A percentile compares a stretch with the other conserved stretches of the same genome.
These are phyloP conservation scores for Xerocomus brunneocitrinus DNA, from an alignment of 768 basidiomycete species.

Conservation along the genomic window DNA sequence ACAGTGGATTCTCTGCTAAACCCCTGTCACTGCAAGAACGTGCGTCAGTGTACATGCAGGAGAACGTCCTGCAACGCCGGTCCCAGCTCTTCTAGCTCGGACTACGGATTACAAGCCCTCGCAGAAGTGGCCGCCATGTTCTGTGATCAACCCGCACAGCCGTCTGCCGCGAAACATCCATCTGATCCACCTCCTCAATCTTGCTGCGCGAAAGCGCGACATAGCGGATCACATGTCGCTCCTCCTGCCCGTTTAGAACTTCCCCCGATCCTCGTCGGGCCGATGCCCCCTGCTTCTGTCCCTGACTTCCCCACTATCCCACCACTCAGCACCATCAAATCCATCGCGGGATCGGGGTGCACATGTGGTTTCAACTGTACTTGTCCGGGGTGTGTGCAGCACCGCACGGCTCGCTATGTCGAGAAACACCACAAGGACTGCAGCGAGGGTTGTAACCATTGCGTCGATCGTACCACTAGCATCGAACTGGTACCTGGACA, in stretches of 20 bases:
- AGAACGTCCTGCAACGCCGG: constrained; percentile 1
- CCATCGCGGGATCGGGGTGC: constrained; percentile 64
- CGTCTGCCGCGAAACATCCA: constrained; percentile 3
- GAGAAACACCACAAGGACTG: constrained; percentile 36
- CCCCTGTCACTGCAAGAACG: constrained; percentile 56
- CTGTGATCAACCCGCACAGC: constrained; percentile 4
- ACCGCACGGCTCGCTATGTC: constrained; percentile 51
- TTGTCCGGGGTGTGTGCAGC: constrained; percentile 71
- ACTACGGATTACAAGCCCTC: constrained; percentile 31
- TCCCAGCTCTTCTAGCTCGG: constrained; percentile 3
- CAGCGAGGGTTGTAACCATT: constrained; percentile 53
- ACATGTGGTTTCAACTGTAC: constrained; percentile 65
- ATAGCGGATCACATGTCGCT: not conserved
- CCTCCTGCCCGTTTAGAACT: constrained; percentile 36
- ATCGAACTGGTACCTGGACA: constrained; percentile 38
- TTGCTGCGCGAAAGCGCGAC: constrained; percentile 15
- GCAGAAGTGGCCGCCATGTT: constrained; percentile 35
- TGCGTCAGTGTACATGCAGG: constrained; percentile 53
- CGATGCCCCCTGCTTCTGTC: constrained; percentile 14
- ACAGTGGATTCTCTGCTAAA: constrained; percentile 56
- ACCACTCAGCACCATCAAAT: constrained; percentile 52
- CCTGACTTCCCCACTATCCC: constrained; percentile 57
- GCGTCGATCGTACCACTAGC: constrained; percentile 50
- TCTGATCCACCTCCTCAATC: constrained; percentile 14
- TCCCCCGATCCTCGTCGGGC: constrained; percentile 42